phyloP scores from a whole-genome alignment of 108 stramenopile species.

The Cyclotella cryptica region DNA sequence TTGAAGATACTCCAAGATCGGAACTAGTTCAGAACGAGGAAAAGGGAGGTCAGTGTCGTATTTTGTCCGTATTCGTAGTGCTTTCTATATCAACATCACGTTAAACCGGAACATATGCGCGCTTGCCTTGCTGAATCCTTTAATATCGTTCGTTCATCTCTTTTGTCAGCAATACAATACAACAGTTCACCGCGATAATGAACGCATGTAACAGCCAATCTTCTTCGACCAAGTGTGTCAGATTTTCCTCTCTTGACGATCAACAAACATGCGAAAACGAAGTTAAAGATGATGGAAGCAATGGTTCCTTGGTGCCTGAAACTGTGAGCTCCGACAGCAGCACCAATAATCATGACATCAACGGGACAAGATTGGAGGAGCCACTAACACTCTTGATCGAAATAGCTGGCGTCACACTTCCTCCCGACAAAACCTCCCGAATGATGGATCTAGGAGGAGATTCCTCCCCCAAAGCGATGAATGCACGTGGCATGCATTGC shows the following conservation, averaged over 20 bases:
- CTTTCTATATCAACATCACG: no score
- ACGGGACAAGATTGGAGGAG: neutral
- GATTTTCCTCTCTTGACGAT: conserved; percentile 7
- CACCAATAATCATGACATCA: neutral
- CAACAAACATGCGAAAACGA: neutral
- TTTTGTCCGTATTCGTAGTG: no score
- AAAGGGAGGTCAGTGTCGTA: no score
- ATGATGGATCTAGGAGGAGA: conserved; percentile 4
- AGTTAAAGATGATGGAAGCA: neutral
- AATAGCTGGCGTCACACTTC: conserved; percentile 41
- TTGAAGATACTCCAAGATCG: no score
- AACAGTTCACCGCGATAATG: no score
- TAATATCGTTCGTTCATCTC: no score
- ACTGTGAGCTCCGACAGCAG: neutral
- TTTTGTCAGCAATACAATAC: no score
- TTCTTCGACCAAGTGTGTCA: conserved; percentile 4
- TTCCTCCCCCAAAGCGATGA: conserved; percentile 1
- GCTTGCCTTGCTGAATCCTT: no score
- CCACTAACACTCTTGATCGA: conserved; percentile 36
- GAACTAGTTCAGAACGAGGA: no score
- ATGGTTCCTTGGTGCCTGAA: neutral
- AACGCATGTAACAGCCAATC: neutral
- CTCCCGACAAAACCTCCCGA: neutral
- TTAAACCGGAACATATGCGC: no score
- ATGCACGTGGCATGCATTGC: conserved; percentile 39